A percentile compares a stretch with the other conserved stretches of the same genome.
phyloP scores from a whole-genome alignment of 73 alveolate species.

The Loxodes magnus region DNA sequence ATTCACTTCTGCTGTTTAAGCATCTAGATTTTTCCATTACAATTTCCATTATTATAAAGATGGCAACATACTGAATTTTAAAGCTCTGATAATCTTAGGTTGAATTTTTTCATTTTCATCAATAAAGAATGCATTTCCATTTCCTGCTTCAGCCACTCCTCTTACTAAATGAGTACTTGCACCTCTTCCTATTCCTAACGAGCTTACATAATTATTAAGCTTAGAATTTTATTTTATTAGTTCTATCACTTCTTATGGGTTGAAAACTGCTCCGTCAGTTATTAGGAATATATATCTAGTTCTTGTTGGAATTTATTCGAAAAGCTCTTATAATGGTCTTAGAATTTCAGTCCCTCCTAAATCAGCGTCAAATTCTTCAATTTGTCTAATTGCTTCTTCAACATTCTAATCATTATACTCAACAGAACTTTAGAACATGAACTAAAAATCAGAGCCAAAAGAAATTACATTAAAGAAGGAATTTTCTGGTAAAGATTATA shows the following conservation, averaged over 20 bases:
- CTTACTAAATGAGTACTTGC: conserved; percentile 16
- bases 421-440: conserved; percentile 11
- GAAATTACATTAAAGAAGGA: conserved; percentile 51
- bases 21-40: not conserved
- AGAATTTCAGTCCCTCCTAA: conserved; percentile 82
- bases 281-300: conserved; percentile 60
- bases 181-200: conserved; percentile 51
- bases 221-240: conserved; percentile 26
- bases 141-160: conserved; percentile 44
- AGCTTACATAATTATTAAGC: conserved; percentile 20
- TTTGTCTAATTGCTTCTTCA: conserved; percentile 25
- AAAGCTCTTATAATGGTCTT: not conserved
- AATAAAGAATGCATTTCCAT: conserved; percentile 35
- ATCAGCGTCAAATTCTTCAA: conserved; percentile 52
- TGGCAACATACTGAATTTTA: conserved; percentile 23
- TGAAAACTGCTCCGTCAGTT: conserved; percentile 89
- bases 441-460: conserved; percentile 38
- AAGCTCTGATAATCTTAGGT: conserved; percentile 28
- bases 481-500: conserved; percentile 51
- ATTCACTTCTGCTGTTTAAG: not conserved
- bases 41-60: not conserved
- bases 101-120: conserved; percentile 24
- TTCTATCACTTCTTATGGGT: conserved; percentile 46
- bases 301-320: not conserved
- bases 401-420: conserved; percentile 31